Conservation (phyloP, 2,329 filamentous ascomycete species). For the Trichoderma asperellum region DNA sequence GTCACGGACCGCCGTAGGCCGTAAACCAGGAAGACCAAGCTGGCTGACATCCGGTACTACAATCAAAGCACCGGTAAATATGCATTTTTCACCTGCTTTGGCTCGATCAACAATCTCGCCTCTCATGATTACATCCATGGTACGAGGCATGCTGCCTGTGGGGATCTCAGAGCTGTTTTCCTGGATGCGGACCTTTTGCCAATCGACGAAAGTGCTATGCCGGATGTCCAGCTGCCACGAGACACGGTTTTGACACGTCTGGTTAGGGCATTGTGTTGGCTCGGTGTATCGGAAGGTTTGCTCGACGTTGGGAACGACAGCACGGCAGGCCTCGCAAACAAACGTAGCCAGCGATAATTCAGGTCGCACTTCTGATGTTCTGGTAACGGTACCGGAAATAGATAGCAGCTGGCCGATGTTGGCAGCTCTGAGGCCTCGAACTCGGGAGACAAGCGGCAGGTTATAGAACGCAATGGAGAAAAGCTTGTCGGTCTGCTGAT, state of each 20-base stretch:
- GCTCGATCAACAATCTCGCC: conserved; percentile 97
- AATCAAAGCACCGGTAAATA: conserved; percentile 94
- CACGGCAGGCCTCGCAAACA: conserved; percentile 84
- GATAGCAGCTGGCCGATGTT: conserved; percentile 93
- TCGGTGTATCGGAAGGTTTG: conserved; percentile 98
- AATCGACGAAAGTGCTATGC: conserved; percentile 97
- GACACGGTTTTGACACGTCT: conserved; percentile 80
- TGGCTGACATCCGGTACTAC: conserved; percentile 97
- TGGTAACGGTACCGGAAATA: conserved; percentile 94
- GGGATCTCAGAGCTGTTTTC: conserved; percentile 98
- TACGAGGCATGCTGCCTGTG: conserved; percentile 96
- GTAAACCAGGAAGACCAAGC: conserved; percentile 82
- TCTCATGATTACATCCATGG: conserved; percentile 93
- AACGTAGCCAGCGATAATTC: conserved; percentile 93
- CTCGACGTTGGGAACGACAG: conserved; percentile 85
- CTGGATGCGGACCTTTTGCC: conserved; percentile 98
- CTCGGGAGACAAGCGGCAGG: conserved; percentile 80
- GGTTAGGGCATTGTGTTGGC: conserved; percentile 91
- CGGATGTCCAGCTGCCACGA: conserved; percentile 98
- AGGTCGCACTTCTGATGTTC: conserved; percentile 94
- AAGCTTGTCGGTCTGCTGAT: conserved; percentile 96
- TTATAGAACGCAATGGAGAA: conserved; percentile 95
- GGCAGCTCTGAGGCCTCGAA: conserved; percentile 81
- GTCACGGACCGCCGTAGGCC: conserved; percentile 82
- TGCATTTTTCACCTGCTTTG: conserved; percentile 96